phyloP scores from a whole-genome alignment of 768 basidiomycete genomes.

The Termitomyces titanicus region DNA sequence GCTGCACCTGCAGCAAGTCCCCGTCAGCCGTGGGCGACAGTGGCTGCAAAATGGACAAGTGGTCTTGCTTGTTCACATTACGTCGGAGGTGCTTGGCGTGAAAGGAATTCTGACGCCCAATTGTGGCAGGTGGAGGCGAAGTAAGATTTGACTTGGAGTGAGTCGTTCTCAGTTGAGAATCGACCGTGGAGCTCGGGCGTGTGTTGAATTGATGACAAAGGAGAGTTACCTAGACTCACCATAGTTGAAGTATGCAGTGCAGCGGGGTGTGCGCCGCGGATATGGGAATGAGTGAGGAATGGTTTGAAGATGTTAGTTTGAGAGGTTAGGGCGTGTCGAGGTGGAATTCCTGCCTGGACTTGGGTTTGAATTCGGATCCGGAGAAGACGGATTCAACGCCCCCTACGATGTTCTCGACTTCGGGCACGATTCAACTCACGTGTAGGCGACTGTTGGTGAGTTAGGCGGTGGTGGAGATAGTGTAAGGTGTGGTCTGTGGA shows the following conservation, averaged over 20 bases:
- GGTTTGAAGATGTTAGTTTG: slow-evolving; percentile 11
- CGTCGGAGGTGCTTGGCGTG: too few species aligned
- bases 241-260: slow-evolving; percentile 5
- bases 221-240: not conserved
- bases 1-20: slow-evolving; percentile 70
- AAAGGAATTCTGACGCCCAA: too few species aligned
- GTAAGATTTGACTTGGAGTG: slow-evolving; percentile 30
- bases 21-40: too few species aligned
- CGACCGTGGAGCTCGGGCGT: slow-evolving; percentile 5
- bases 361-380: not conserved
- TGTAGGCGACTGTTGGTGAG: not conserved
- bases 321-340: slow-evolving; percentile 28
- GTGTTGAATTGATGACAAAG: slow-evolving; percentile 2
- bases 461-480: not conserved
- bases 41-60: too few species aligned
- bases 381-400: not conserved
- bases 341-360: not conserved
- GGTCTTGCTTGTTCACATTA: too few species aligned
- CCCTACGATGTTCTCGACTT: not conserved
- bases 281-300: not conserved
- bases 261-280: not conserved
- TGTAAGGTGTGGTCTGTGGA: not conserved
- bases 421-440: not conserved
- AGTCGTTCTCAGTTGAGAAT: slow-evolving; percentile 19
- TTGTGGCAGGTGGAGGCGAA: slow-evolving; percentile 29